phyloP scores from a whole-genome alignment of 352 stramenopile species.

The Pythium catenulatum region DNA sequence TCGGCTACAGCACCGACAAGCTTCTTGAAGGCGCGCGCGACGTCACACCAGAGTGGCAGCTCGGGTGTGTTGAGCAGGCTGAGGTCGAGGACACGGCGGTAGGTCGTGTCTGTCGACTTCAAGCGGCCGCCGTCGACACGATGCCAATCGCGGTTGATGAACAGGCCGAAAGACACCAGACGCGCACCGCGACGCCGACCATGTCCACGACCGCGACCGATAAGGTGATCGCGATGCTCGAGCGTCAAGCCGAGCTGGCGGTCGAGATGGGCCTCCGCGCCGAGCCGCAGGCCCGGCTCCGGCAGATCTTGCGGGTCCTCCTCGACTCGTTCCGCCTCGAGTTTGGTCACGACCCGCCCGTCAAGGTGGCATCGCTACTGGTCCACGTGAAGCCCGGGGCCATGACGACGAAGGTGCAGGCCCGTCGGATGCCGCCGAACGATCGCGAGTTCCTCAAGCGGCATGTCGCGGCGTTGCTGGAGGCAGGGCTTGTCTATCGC shows the following conservation, averaged over 20 bases:
- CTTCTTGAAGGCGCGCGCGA: too few species aligned
- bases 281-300: not conserved
- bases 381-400: too few species aligned
- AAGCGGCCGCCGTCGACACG: not conserved
- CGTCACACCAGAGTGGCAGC: too few species aligned
- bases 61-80: too few species aligned
- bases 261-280: too few species aligned
- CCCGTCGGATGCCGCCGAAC: too few species aligned
- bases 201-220: not conserved
- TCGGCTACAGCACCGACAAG: too few species aligned
- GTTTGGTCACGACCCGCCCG: not conserved
- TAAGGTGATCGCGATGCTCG: not conserved
- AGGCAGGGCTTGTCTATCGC: not conserved
- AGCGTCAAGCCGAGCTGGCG: not conserved
- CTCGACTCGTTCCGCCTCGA: not conserved
- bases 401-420: too few species aligned
- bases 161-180: not conserved
- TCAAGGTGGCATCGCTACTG: not conserved
- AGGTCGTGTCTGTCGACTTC: not conserved
- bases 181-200: not conserved
- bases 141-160: not conserved
- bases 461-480: not conserved
- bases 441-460: too few species aligned
- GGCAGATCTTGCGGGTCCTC: not conserved
- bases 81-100: not conserved